Evolutionary conservation across 176 grass and related monocot genomes (phyloP).

Genomic region (Luzula sylvatica): DNA sequence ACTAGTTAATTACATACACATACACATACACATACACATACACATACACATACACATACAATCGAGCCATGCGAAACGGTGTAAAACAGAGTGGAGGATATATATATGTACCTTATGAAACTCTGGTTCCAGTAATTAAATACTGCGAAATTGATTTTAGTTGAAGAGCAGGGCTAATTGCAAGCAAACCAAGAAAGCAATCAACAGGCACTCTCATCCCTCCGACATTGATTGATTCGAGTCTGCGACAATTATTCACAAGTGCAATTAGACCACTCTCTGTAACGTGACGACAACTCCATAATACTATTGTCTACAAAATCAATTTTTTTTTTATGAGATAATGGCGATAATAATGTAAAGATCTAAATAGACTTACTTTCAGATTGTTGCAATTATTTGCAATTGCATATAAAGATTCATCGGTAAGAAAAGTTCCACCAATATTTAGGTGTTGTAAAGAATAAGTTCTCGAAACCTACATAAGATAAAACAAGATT

Average conservation of each 20-base stretch:
- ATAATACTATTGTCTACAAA: conserved; percentile 63
- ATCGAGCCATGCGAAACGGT: background rate
- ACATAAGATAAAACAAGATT: conserved; percentile 5
- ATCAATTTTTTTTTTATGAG: background rate
- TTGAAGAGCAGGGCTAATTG: conserved; percentile 66
- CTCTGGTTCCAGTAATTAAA: conserved; percentile 34
- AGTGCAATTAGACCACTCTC: conserved; percentile 59
- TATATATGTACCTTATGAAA: conserved; percentile 14
- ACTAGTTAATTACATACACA: conserved; percentile 9
- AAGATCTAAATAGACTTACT: conserved; percentile 24
- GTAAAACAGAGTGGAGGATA: background rate
- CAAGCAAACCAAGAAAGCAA: conserved; percentile 47
- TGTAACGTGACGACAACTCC: conserved; percentile 88
- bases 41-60: background rate
- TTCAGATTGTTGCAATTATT: conserved; percentile 52
- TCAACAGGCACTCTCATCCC: conserved; percentile 67
- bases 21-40: conserved; percentile 12
- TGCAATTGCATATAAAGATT: conserved; percentile 71
- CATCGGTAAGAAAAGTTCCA: conserved; percentile 86
- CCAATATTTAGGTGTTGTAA: conserved; percentile 76
- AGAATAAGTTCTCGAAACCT: conserved; percentile 81
- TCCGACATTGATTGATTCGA: conserved; percentile 87
- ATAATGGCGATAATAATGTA: background rate
- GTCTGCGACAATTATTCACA: conserved; percentile 55
- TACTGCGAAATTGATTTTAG: conserved; percentile 55